Conservation (phyloP, 805 yeast genomes). For the Wickerhamomyces silvicola region DNA sequence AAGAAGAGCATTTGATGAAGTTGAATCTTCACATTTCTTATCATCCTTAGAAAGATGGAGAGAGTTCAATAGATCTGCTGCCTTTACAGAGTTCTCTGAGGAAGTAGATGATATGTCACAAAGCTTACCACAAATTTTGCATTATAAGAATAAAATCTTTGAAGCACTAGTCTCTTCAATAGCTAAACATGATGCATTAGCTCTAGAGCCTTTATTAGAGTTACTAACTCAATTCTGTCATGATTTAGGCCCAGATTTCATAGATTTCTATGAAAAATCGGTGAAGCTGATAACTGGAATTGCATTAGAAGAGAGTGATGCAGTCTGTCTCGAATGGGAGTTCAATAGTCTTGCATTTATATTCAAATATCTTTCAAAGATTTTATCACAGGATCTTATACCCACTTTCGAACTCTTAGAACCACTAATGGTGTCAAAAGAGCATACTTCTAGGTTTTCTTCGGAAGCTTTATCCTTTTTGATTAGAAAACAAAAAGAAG, state of each 20-base stretch:
- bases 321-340: slow-evolving; percentile 66
- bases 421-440: slow-evolving; percentile 60
- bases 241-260: slow-evolving; percentile 88
- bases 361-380: slow-evolving; percentile 77
- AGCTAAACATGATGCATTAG: slow-evolving; percentile 51
- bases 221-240: slow-evolving; percentile 79
- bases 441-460: slow-evolving; percentile 70
- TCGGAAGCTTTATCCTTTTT: slow-evolving; percentile 88
- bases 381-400: slow-evolving; percentile 51
- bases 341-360: slow-evolving; percentile 82
- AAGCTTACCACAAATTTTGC: slow-evolving; percentile 74
- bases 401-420: slow-evolving; percentile 63
- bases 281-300: slow-evolving; percentile 45
- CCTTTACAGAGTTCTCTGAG: slow-evolving; percentile 57
- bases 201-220: slow-evolving; percentile 79
- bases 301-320: slow-evolving; percentile 41
- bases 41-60: slow-evolving; percentile 81
- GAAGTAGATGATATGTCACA: slow-evolving; percentile 49
- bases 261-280: slow-evolving; percentile 55
- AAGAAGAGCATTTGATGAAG: slow-evolving; percentile 61
- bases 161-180: slow-evolving; percentile 42
- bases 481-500: slow-evolving; percentile 56
- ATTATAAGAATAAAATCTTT: slow-evolving; percentile 61
- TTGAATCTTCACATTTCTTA: slow-evolving; percentile 70
- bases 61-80: slow-evolving; percentile 74